These are phyloP conservation scores for Herpotrichia juniperi DNA, from an alignment of 2,329 filamentous ascomycete species.

Conservation along the genomic window DNA sequence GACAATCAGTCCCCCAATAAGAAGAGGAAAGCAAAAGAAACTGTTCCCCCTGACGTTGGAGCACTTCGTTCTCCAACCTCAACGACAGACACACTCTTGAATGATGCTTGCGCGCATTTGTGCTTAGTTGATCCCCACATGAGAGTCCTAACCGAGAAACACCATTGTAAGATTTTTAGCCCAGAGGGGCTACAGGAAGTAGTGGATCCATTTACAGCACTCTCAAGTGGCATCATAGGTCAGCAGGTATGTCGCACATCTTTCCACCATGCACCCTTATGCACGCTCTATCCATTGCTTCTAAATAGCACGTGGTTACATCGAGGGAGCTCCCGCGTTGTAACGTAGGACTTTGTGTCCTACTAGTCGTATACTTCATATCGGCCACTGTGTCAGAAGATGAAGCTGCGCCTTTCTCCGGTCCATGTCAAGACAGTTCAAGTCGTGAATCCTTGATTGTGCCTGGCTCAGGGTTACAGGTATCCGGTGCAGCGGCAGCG, in stretches of 20 bases:
- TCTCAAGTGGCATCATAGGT: slow-evolving; percentile 88
- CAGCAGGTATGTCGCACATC: slow-evolving; percentile 66
- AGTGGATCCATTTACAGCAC: slow-evolving; percentile 84
- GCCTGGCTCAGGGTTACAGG: slow-evolving; percentile 51
- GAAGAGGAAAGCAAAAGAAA: slow-evolving; percentile 48
- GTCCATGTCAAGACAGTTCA: neutral
- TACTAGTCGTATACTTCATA: too few species aligned
- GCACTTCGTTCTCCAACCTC: slow-evolving; percentile 48
- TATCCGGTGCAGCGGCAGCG: slow-evolving; percentile 88
- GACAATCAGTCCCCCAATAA: slow-evolving; percentile 43
- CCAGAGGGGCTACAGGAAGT: slow-evolving; percentile 81
- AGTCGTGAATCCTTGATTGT: neutral
- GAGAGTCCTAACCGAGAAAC: slow-evolving; percentile 71
- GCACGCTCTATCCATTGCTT: neutral
- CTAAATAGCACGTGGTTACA: neutral
- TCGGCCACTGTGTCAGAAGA: neutral
- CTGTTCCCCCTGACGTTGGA: slow-evolving; percentile 44
- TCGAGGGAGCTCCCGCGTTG: neutral
- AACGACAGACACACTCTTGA: slow-evolving; percentile 75
- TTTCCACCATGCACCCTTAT: neutral
- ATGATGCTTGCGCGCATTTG: slow-evolving; percentile 77
- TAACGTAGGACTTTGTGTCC: neutral
- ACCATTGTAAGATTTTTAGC: slow-evolving; percentile 81
- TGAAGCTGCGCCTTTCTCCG: neutral
- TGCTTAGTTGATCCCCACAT: slow-evolving; percentile 75